Conservation (phyloP, 2,329 filamentous ascomycete species). For the Trichophaea hybrida region DNA sequence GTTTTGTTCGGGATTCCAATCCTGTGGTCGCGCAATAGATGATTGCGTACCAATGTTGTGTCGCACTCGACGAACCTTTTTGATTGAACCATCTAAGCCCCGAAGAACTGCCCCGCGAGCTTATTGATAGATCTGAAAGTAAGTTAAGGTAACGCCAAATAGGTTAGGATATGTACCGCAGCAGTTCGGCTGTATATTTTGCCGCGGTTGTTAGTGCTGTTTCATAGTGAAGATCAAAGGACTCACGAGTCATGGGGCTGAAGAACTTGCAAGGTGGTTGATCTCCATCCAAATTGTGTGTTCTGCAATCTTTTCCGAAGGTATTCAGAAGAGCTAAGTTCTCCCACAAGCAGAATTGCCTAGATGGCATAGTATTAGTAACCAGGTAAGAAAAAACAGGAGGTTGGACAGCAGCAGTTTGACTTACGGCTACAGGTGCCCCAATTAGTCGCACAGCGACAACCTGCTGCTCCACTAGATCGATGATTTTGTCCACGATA, state of each 20-base stretch:
- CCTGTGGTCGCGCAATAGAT: background rate
- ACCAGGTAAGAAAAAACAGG: background rate
- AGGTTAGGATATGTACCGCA: background rate
- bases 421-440: background rate
- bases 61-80: constrained; percentile 56
- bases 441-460: constrained; percentile 13
- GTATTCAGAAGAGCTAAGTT: constrained; percentile 67
- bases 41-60: constrained; percentile 52
- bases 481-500: constrained; percentile 55
- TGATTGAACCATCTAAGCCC: constrained; percentile 64
- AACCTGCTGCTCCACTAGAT: constrained; percentile 38
- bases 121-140: too few relatives aligned
- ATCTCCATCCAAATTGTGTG: constrained; percentile 32
- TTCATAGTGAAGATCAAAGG: constrained; percentile 50
- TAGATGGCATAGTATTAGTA: background rate
- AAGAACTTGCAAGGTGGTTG: constrained; percentile 34
- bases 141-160: background rate
- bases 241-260: constrained; percentile 30
- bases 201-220: constrained; percentile 43
- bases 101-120: constrained; percentile 51
- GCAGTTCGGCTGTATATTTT: constrained; percentile 65
- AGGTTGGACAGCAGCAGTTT: too few relatives aligned
- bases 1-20: too few relatives aligned
- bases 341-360: constrained; percentile 56
- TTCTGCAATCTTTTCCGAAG: constrained; percentile 55